Evolutionary conservation across 768 basidiomycete species (phyloP).

Genomic region (Psilocybe subaeruginosa): DNA sequence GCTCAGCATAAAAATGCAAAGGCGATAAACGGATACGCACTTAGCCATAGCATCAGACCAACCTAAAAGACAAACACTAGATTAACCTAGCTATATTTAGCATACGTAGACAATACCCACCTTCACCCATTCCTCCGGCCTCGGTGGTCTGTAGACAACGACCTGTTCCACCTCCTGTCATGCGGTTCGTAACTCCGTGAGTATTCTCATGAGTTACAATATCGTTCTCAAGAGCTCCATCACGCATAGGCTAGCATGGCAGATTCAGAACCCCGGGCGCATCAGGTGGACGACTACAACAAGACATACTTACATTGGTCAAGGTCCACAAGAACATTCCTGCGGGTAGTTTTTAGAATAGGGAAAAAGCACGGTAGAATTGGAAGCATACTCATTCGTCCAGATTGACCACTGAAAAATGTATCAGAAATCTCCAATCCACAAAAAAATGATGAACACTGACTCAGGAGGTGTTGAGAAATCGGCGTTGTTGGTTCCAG

Average conservation of each 20-base stretch:
- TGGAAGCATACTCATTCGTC: constrained; percentile 14
- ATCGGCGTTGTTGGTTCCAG: constrained; percentile 48
- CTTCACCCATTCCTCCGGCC: constrained; percentile 71
- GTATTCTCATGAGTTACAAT: constrained; percentile 51
- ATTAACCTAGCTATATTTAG: too few relatives aligned
- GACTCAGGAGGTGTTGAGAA: constrained; percentile 46
- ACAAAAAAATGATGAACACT: not conserved
- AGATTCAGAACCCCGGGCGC: not conserved
- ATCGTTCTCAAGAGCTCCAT: constrained; percentile 67
- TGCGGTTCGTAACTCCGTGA: constrained; percentile 45
- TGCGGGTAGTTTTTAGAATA: not conserved
- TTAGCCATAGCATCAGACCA: constrained; percentile 61
- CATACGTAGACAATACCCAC: constrained; percentile 14
- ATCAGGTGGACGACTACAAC: not conserved
- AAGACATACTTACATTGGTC: constrained; percentile 23
- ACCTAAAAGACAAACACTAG: constrained; percentile 17
- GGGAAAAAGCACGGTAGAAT: not conserved
- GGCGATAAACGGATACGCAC: constrained; percentile 22
- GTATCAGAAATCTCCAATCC: not conserved
- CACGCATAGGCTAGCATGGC: constrained; percentile 45
- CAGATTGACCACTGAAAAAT: constrained; percentile 21
- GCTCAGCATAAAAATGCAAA: not conserved
- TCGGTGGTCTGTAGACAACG: constrained; percentile 66
- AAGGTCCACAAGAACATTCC: constrained; percentile 38
- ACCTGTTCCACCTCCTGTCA: constrained; percentile 59